Evolutionary conservation across 331 rosid genomes (phyloP), one percentile per base, ranked within the genome.

Genomic region (Cydonia oblonga): DNA sequence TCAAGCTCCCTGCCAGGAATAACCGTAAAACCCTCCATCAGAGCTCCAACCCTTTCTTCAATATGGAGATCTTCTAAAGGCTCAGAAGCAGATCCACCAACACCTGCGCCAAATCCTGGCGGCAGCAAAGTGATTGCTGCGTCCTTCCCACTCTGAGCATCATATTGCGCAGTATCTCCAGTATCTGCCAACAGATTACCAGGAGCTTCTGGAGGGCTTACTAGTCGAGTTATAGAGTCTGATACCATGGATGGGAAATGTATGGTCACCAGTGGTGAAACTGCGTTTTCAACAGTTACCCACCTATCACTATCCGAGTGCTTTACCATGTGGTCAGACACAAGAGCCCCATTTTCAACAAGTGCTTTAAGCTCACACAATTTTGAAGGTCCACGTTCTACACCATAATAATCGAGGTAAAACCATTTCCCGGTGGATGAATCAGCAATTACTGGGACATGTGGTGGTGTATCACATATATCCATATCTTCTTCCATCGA

Each of bases 401-500:
- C 76, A 60, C 99, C 99, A 38, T 62, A 79, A 78, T 87, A 88
- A 80, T 95, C 97, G 23, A 95, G 90, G 83, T 91, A 95, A 83
- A 87, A 90, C 99, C 99, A 95, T 83, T 90, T 91, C 79, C 96
- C 96, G 5, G 90, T 71, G 15, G 96, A 83, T 15, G 80, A 79
- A 74, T 87, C 93, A 23, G 92, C 79, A 78, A 83, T 81, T 64
- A 84, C 60, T 49, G 96, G 87, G 76, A 83, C 90, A 79, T 95
- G 99, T 19, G 99, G 99, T 24, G 99, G 99, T 58, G 99, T 95
- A 74, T 95, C 96, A 67, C 97, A 91, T 70, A 95, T 95, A 84
- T 95, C 99, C 99, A 95, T 95, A 71, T 95, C 99, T 83, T 95
- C 99, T 79, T 95, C 99, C 99, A 95, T 95, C 2, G 97, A 91